Base-by-base conservation (phyloP, 257 asterid species). In the Ophiorrhiza pumila region DNA sequence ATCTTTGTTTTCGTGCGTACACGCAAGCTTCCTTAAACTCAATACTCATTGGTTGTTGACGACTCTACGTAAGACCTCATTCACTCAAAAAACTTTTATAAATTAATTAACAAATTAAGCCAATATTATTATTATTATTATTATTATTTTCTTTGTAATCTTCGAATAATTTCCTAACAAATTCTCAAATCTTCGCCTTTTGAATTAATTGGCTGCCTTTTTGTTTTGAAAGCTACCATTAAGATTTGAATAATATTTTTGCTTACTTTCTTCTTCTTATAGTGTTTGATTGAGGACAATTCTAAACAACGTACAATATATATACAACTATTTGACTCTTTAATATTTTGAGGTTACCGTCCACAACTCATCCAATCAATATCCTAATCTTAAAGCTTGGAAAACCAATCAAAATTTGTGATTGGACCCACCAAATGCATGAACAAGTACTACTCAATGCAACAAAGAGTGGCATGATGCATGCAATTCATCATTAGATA, bases 1-100 rank as follows among this genome's bases (percentile, higher is more conserved):
- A 81, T 80, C 84, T 82, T 78, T 78, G 55, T 74, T 80, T 63
- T 84, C 80, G 95, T 84, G 94, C 84, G 78, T 82, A 82, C 96
- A 88, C 89, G 84, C 83, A 85, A 87, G 86, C 86, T 71, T 79
- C 71, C 18, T 56, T 71, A 75, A 74, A 72, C 73, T 34, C 53
- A 59, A 46, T 39, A 78, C 57, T 58, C 61, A 75, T 81, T 77
- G 47, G 80, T 55, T 70, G 77, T 27, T 74, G 76, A 75, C 65
- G n/a, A n/a, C 31, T 71, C 64, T 78, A 60, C 58, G 74, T 68
- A 72, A 72, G 70, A 78, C 68, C 47, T 65, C 64, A n/a, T 53
- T 35, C 32, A 52, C 62, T 35, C 60, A 15, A 9, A 39, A 3
- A 4, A 0, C n/a, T n/a, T n/a, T n/a, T n/a, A n/a, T n/a, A n/a